phyloP scores from a whole-genome alignment of 371 early-diverging fungal genomes.

The Mortierella sp. region DNA sequence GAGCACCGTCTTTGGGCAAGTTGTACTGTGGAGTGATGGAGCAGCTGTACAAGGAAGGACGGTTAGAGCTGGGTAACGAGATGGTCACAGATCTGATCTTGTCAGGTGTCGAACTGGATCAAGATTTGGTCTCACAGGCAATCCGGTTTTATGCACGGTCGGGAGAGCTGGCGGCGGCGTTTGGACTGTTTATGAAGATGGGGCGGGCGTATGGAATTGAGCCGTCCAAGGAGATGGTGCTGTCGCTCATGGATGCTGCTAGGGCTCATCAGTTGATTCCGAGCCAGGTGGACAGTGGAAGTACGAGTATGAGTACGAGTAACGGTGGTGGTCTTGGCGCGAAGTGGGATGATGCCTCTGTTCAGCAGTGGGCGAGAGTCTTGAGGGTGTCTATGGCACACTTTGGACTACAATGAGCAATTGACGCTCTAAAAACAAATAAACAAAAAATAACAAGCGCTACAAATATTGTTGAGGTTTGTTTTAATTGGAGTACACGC shows the following conservation, averaged over 20 bases:
- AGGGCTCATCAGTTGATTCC: not conserved
- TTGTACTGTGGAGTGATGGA: slow-evolving; percentile 17
- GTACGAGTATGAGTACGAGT: no score
- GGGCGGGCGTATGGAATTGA: slow-evolving; percentile 27
- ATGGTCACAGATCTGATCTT: slow-evolving; percentile 40
- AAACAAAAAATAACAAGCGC: not conserved
- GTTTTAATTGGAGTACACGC: not conserved
- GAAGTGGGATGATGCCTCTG: slow-evolving; percentile 2
- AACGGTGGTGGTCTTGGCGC: not conserved
- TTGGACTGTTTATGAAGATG: slow-evolving; percentile 48
- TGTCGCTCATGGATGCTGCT: slow-evolving; percentile 23
- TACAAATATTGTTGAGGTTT: not conserved
- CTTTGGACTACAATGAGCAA: slow-evolving; percentile 8
- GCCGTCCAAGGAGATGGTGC: slow-evolving; percentile 36
- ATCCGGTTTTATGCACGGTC: slow-evolving; percentile 27
- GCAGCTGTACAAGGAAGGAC: slow-evolving; percentile 23
- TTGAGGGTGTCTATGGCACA: not conserved
- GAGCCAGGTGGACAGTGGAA: not conserved
- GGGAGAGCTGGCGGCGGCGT: slow-evolving; percentile 39
- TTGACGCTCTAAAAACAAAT: not conserved
- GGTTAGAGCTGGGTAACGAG: slow-evolving; percentile 21
- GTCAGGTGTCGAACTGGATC: slow-evolving; percentile 31
- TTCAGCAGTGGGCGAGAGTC: slow-evolving; percentile 3
- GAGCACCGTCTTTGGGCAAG: slow-evolving; percentile 7
- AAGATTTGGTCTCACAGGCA: slow-evolving; percentile 19